A percentile compares a stretch with the other conserved stretches of the same genome.
phyloP scores from a whole-genome alignment of 768 basidiomycete species.

The Coprinopsis cinerea region DNA sequence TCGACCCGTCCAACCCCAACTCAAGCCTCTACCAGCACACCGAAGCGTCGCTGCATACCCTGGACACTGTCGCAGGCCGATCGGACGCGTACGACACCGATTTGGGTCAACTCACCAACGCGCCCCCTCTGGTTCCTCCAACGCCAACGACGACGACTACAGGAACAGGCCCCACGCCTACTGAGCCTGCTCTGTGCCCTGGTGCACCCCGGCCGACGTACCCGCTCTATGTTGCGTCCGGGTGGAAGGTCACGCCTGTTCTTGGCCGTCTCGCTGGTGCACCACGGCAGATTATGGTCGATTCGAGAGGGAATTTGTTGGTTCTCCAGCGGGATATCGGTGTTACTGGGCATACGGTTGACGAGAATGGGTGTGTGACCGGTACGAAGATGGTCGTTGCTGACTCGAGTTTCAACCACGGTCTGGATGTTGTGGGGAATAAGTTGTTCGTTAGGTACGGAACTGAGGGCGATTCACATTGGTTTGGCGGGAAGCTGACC shows the following conservation, averaged over 20 bases:
- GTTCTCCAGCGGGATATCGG: conserved; percentile 3
- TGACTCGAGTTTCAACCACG: conserved; percentile 12
- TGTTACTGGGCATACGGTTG: conserved; percentile 5
- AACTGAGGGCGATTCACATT: background rate
- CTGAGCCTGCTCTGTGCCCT: background rate
- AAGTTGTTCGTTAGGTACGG: conserved; percentile 8
- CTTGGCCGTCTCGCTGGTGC: too few species aligned
- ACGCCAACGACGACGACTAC: background rate
- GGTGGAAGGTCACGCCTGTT: background rate
- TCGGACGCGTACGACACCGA: background rate
- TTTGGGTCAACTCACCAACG: background rate
- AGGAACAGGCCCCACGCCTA: background rate
- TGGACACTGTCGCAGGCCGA: conserved; percentile 1
- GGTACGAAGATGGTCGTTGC: conserved; percentile 11
- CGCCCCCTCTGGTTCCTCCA: background rate
- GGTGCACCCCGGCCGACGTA: background rate
- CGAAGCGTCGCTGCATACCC: background rate
- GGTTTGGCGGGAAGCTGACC: background rate
- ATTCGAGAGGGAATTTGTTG: conserved; percentile 2
- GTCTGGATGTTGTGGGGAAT: conserved; percentile 11
- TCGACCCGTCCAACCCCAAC: background rate
- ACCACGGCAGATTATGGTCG: too few species aligned
- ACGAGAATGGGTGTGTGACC: conserved; percentile 13
- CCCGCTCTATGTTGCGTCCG: background rate
- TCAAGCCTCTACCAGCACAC: conserved; percentile 8